Base-by-base conservation (phyloP, 345 rosid genomes). In the Melaleuca alternifolia region DNA sequence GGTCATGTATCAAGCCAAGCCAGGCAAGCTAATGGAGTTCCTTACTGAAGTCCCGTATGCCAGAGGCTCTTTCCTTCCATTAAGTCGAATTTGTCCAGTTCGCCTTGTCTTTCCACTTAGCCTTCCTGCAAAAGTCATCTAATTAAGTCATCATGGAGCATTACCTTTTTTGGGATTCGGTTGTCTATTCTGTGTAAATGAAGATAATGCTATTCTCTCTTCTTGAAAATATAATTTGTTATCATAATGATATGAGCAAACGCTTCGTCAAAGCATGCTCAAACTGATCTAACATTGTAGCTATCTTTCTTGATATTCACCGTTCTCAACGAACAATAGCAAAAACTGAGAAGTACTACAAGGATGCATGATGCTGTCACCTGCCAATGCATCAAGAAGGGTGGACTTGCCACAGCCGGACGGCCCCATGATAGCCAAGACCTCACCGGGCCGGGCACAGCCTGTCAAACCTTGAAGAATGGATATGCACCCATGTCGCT, bases 341-440 rank as follows among this genome's bases (percentile, higher is more conserved):
- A 6, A 5, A 33, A 33, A 18, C 1, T 6, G 48, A 71, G 9
- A 71, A 71, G 11, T 71, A 10, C 48, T 37, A 20, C 18, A 48
- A 18, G 20, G 2, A 71, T 83, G 41, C 23, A 28, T 54, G 50
- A 41, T 20, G 84, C 44, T 50, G 84, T 57, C 57, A 95, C 98
- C 98, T 90, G 98, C 96, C 14, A 94, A 87, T 11, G 98, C 93
- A 93, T 97, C 99, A 76, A 97, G 98, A 83, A 97, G 91, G 14
- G 99, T 96, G 57, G 98, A 96, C 91, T 97, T 96, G 46, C 99
- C 98, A 50, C 97, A 94, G 6, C 99, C 98, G 41, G 99, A 96
- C 51, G 99, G 98, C 88, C 99, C 99, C 98, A 94, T 97, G 71
- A 97, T 89, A 23, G 98, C 99, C 94, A 93, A 87, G 89, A 97